Base-by-base conservation (phyloP, 208 protist genomes). In the Wallacemonas sp. region DNA sequence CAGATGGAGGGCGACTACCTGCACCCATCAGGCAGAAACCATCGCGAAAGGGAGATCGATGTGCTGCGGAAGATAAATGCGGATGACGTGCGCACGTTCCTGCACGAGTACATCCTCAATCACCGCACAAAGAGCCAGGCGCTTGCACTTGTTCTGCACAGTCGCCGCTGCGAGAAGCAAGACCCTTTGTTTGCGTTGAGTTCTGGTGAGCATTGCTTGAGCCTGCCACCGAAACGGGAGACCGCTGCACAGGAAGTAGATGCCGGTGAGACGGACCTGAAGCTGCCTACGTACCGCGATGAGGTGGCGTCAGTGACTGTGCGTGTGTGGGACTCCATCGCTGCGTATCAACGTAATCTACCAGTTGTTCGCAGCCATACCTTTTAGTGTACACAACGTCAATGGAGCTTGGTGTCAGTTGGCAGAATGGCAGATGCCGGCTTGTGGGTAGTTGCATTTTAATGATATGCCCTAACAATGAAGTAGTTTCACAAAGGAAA, bases 71-170 rank as follows among this genome's bases (percentile, higher is more conserved):
- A 63, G 10, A 34, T 83, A 45, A 73, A 66, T 12, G 44, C 63
- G 13, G 55, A 73, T 9, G 70, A 69, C 46, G 63, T 87, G 19
- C 66, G 72, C 58, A 34, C 44, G 3, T 78, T 86, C 41, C 73
- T 91, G 29, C 62, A 55, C 13, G 39, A 57, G 4, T 54, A 62
- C 30, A 33, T 88, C 64, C 29, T 79, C n/a, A 91, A 87, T 53
- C 57, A 53, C 13, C 71, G 77, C 21, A 67, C 44, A n/a, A 63
- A 53, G 10, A 30, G 71, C 9, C 55, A 66, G 27, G 83, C 74
- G 32, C 38, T 90, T 36, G 76, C 64, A 15, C 30, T 87, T 21
- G 68, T 82, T 42, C 66, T 90, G 21, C 65, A 85, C 68, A 83
- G 33, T 53, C 44, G 55, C 10, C 68, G 70, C 30, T 75, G 60